phyloP scores from a whole-genome alignment of 2,329 filamentous ascomycete species.

The Tothia fuscella region DNA sequence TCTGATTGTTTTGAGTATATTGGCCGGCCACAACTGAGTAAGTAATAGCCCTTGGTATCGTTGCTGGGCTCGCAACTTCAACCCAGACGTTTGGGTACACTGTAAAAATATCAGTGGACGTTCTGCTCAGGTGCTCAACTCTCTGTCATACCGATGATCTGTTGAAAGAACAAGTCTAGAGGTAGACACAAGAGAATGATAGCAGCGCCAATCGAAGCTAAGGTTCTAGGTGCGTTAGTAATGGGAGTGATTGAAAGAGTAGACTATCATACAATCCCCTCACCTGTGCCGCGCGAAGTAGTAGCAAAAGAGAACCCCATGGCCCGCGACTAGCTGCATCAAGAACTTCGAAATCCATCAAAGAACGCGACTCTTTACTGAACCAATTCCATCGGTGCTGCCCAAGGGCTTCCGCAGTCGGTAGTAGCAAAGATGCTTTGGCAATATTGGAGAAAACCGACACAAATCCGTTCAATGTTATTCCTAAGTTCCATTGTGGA shows the following conservation, averaged over 20 bases:
- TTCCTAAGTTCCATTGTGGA: conserved; percentile 21
- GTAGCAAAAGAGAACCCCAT: conserved; percentile 9
- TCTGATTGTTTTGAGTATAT: neutral
- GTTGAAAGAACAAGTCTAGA: conserved; percentile 12
- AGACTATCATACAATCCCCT: conserved; percentile 6
- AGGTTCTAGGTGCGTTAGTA: neutral
- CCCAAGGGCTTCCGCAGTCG: conserved; percentile 20
- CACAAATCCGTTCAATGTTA: conserved; percentile 23
- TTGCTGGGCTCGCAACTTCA: too few relatives aligned
- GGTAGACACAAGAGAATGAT: conserved; percentile 8
- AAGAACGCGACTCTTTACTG: neutral
- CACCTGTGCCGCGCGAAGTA: neutral
- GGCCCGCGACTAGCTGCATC: conserved; percentile 9
- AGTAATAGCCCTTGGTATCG: too few relatives aligned
- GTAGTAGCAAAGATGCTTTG: conserved; percentile 21
- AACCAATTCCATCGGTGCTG: conserved; percentile 25
- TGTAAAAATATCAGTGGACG: too few relatives aligned
- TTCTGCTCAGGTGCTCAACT: too few relatives aligned
- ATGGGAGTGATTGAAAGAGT: neutral
- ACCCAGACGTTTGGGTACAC: too few relatives aligned
- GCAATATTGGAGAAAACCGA: conserved; percentile 21
- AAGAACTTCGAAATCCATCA: conserved; percentile 10
- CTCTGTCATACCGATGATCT: too few relatives aligned
- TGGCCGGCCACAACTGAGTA: too few relatives aligned
- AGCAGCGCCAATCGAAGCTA: conserved; percentile 9